Evolutionary conservation across 257 asterid species (phyloP).

Genomic region (Gynochthodes officinalis): DNA sequence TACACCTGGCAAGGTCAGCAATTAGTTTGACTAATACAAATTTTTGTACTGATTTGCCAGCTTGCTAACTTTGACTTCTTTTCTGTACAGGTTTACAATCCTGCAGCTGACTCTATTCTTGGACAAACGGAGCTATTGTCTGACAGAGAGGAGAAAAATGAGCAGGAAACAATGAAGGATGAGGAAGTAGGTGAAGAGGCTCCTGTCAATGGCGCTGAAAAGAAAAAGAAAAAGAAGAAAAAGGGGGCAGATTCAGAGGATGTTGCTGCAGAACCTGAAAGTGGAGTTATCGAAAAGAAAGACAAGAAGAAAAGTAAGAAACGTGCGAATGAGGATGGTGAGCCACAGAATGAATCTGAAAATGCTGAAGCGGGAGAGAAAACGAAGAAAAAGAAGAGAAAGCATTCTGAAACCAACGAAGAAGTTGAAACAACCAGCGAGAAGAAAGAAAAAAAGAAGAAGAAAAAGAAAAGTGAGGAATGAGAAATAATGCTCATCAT

Average conservation of each 20-base stretch:
- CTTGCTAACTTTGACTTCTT: neutral
- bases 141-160: conserved; percentile 23
- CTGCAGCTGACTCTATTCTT: conserved; percentile 66
- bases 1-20: conserved; percentile 63
- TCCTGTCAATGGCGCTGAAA: conserved; percentile 32
- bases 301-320: conserved; percentile 52
- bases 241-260: conserved; percentile 32
- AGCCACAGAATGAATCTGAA: conserved; percentile 25
- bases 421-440: conserved; percentile 16
- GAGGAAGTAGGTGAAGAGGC: conserved; percentile 31
- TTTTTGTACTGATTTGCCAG: neutral
- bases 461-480: conserved; percentile 51
- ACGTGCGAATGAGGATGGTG: conserved; percentile 30
- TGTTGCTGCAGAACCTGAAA: conserved; percentile 35
- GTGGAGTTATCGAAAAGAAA: conserved; percentile 36
- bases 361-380: conserved; percentile 25
- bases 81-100: conserved; percentile 58
- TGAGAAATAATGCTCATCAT: conserved; percentile 14
- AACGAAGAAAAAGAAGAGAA: conserved; percentile 68
- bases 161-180: conserved; percentile 6
- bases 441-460: conserved; percentile 40
- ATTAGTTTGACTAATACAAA: neutral
- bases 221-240: conserved; percentile 43
- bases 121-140: conserved; percentile 40
- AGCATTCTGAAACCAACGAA: conserved; percentile 39